phyloP scores from a whole-genome alignment of 805 yeast genomes.

The Kazachstania bromeliacearum region DNA sequence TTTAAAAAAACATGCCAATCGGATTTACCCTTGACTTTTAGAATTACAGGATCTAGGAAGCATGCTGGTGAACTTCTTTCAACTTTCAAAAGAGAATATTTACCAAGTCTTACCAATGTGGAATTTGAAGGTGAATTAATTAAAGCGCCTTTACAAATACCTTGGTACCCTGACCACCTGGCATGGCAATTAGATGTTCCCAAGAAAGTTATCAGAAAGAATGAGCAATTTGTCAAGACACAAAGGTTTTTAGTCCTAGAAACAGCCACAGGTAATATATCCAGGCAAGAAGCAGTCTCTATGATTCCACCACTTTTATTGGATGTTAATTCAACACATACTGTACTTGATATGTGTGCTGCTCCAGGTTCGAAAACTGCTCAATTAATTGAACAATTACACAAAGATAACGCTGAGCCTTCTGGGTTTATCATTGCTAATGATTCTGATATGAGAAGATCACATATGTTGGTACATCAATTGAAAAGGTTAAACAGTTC shows the following conservation, averaged over 20 bases:
- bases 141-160: slow-evolving; percentile 63
- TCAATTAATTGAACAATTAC: slow-evolving; percentile 86
- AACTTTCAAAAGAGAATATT: slow-evolving; percentile 63
- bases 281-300: slow-evolving; percentile 95
- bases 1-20: slow-evolving; percentile 73
- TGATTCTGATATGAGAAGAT: slow-evolving; percentile 89
- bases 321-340: slow-evolving; percentile 84
- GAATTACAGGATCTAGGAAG: slow-evolving; percentile 83
- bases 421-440: slow-evolving; percentile 91
- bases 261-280: slow-evolving; percentile 92
- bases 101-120: slow-evolving; percentile 54
- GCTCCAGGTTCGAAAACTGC: slow-evolving; percentile 99
- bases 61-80: slow-evolving; percentile 74
- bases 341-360: slow-evolving; percentile 94
- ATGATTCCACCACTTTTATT: slow-evolving; percentile 95
- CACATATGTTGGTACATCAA: slow-evolving; percentile 97
- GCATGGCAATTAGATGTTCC: slow-evolving; percentile 94
- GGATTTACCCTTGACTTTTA: slow-evolving; percentile 82
- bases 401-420: slow-evolving; percentile 52
- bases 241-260: slow-evolving; percentile 89
- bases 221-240: slow-evolving; percentile 71
- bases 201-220: slow-evolving; percentile 83
- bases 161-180: slow-evolving; percentile 78
- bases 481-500: slow-evolving; percentile 90
- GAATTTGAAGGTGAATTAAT: slow-evolving; percentile 63